phyloP scores from a whole-genome alignment of 208 protist species.

The Acanthamoeba sp. region DNA sequence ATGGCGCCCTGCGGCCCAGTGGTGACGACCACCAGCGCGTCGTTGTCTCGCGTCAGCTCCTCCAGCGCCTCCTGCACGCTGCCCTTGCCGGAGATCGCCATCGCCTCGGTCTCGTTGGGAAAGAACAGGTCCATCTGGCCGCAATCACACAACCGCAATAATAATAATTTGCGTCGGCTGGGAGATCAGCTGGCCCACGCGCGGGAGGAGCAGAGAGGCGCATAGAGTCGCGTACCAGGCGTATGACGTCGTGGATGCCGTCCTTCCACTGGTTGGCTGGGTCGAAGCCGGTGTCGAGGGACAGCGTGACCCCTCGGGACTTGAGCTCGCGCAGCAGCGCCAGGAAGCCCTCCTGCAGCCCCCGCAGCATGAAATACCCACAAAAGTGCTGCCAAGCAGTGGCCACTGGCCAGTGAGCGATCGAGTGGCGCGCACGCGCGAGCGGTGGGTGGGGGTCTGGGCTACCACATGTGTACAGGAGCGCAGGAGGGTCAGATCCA shows the following conservation, averaged over 20 bases:
- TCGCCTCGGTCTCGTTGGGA: conserved; percentile 16
- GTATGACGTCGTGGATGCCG: conserved; percentile 29
- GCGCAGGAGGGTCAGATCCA: background rate
- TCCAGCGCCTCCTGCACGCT: background rate
- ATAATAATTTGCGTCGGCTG: background rate
- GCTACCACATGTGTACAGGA: conserved; percentile 1
- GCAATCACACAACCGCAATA: background rate
- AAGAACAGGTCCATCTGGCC: conserved; percentile 33
- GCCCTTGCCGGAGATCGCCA: background rate
- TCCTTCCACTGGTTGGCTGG: conserved; percentile 20
- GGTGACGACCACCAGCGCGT: conserved; percentile 17
- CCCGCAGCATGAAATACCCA: conserved; percentile 1
- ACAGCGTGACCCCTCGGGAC: conserved; percentile 14
- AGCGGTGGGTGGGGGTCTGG: background rate
- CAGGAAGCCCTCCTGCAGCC: background rate
- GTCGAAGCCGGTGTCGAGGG: conserved; percentile 20
- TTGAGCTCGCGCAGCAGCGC: background rate
- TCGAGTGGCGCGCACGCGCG: background rate
- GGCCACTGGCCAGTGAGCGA: background rate
- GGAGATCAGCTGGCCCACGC: too few relatives aligned
- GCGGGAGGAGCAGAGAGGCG: too few relatives aligned
- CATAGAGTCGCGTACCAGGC: background rate
- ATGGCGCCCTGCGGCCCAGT: conserved; percentile 1
- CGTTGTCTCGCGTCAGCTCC: background rate
- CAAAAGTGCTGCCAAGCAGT: background rate